Evolutionary conservation across 2,329 filamentous ascomycete species (phyloP).

Genomic region (Coleophoma crateriformis): DNA sequence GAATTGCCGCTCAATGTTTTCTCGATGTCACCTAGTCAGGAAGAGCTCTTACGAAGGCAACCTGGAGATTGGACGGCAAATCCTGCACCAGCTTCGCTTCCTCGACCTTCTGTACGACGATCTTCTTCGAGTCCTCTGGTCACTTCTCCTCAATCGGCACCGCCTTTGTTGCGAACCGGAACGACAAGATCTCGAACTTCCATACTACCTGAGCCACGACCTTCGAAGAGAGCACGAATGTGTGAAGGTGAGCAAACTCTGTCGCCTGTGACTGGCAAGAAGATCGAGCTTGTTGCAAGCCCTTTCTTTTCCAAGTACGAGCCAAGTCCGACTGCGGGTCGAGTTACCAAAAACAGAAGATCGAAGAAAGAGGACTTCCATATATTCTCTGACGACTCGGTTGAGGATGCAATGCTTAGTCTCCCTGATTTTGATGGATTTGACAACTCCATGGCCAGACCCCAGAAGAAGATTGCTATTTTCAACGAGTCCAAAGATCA

Average conservation of each 20-base stretch:
- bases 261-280: slow-evolving; percentile 22
- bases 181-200: slow-evolving; percentile 34
- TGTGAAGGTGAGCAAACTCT: slow-evolving; percentile 36
- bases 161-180: slow-evolving; percentile 28
- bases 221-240: slow-evolving; percentile 43
- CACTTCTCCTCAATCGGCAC: slow-evolving; percentile 26
- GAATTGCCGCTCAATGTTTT: slow-evolving; percentile 65
- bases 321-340: slow-evolving; percentile 32
- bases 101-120: slow-evolving; percentile 19
- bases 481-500: slow-evolving; percentile 1
- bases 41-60: slow-evolving; percentile 49
- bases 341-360: slow-evolving; percentile 29
- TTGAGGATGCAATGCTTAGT: slow-evolving; percentile 41
- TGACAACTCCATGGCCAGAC: slow-evolving; percentile 3
- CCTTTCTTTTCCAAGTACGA: slow-evolving; percentile 38
- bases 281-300: slow-evolving; percentile 32
- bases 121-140: slow-evolving; percentile 22
- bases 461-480: not conserved
- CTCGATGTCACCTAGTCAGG: slow-evolving; percentile 60
- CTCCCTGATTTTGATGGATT: slow-evolving; percentile 30
- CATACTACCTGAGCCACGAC: slow-evolving; percentile 35
- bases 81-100: slow-evolving; percentile 28
- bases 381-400: slow-evolving; percentile 46
- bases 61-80: slow-evolving; percentile 48
- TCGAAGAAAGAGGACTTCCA: slow-evolving; percentile 36